Evolutionary conservation across 2,329 filamentous ascomycete genomes (phyloP), one percentile per base, ranked within the genome.

Genomic region (Diplodia scrobiculata): DNA sequence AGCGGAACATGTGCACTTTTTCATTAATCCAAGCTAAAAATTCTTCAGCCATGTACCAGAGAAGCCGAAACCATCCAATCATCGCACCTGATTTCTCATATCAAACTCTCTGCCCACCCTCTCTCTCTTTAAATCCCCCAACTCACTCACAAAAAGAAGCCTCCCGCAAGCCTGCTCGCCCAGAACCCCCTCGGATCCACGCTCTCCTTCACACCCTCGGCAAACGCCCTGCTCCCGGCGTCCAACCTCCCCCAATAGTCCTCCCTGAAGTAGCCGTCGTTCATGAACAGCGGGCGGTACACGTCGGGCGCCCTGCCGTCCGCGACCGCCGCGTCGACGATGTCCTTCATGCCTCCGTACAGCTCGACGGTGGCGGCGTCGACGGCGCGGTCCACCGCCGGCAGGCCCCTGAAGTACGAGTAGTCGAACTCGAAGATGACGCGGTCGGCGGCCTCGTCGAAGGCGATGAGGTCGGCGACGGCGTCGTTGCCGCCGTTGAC

Each of bases 381-480:
- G 64, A 82, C 79, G 50, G 67, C 75, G 29, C 66, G 68, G 59
- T 77, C 73, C 5, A 47, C 78, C 74, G 13, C 74, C 70, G n/a
- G 76, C 66, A 27, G 38, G 38, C 50, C 50, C 11, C 11, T 7
- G 0, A 68, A 67, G 66, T 81, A 81, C 11, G 77, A 78, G 65
- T 79, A 81, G 67, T 81, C 77, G 29, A 81, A 73, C 68, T 82
- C 80, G 50, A 83, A 72, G 66, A 82, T 76, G 53, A 83, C 77
- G 55, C 80, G 78, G 67, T 81, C 75, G 6, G 76, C 73, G 29
- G 74, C 73, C 2, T 74, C 74, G 50, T 80, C 77, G 17, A 80
- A 75, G 63, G 78, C 75, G 51, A 80, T 75, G 1, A 82, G 73
- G 67, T 81, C 74, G 2, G 70, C 69, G 14, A 70, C 66, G 38